A percentile compares a stretch with the other conserved stretches of the same genome.
phyloP scores from a whole-genome alignment of 2,329 filamentous ascomycete species.

The Rasamsonia emersonii region DNA sequence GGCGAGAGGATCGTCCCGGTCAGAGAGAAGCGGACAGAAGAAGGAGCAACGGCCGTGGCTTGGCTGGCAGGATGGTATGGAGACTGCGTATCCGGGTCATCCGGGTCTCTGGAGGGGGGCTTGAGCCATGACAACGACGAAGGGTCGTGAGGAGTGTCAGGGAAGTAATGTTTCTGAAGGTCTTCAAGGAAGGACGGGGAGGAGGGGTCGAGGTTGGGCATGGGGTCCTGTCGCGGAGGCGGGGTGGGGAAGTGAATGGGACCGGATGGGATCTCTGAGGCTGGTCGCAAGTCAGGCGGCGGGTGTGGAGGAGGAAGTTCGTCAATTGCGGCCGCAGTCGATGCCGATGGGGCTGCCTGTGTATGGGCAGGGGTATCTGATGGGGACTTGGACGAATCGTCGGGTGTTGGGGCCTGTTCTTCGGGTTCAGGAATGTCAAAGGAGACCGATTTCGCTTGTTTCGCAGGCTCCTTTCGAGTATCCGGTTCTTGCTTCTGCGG shows the following conservation, averaged over 20 bases:
- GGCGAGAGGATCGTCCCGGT: slow-evolving; percentile 72
- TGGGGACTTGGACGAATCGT: slow-evolving; percentile 1
- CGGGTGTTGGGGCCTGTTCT: slow-evolving; percentile 5
- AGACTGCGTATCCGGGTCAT: slow-evolving; percentile 56
- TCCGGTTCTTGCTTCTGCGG: too few relatives aligned
- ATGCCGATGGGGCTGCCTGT: slow-evolving; percentile 5
- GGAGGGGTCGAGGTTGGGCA: slow-evolving; percentile 70
- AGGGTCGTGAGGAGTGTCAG: slow-evolving; percentile 74
- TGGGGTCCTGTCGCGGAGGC: slow-evolving; percentile 36
- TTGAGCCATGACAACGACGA: slow-evolving; percentile 86
- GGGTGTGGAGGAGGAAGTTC: slow-evolving; percentile 26
- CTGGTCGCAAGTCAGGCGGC: slow-evolving; percentile 32
- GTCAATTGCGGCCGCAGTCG: slow-evolving; percentile 15
- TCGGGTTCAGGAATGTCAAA: slow-evolving; percentile 14
- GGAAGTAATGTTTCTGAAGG: slow-evolving; percentile 90
- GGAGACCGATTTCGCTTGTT: slow-evolving; percentile 21
- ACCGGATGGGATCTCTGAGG: slow-evolving; percentile 27
- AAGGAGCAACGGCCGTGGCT: slow-evolving; percentile 55
- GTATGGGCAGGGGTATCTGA: slow-evolving; percentile 10
- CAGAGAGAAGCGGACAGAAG: slow-evolving; percentile 83
- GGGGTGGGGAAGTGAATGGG: slow-evolving; percentile 38
- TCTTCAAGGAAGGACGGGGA: slow-evolving; percentile 75
- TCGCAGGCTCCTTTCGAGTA: too few relatives aligned
- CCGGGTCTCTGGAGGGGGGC: slow-evolving; percentile 56
- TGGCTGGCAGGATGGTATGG: slow-evolving; percentile 73